Evolutionary conservation across 805 yeast species (phyloP).

Genomic region (Candida orba): DNA sequence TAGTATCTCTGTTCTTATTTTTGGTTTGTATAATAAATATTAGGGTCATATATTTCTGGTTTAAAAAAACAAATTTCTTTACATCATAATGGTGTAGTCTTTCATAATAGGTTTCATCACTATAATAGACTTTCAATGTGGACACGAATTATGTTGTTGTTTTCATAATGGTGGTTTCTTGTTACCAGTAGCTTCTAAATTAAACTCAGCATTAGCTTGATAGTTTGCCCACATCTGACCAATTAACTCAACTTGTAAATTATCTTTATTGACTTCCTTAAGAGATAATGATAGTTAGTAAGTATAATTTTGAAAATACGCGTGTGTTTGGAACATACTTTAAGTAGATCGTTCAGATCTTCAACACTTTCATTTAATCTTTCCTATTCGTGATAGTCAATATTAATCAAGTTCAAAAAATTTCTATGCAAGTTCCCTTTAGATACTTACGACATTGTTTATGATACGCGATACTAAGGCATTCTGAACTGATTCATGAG

Average conservation of each 20-base stretch:
- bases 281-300: neutral
- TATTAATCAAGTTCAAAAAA: neutral
- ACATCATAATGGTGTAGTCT: neutral
- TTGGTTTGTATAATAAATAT: slow-evolving; percentile 1
- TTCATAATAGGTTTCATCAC: neutral
- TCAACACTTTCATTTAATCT: slow-evolving; percentile 64
- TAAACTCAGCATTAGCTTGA: slow-evolving; percentile 60
- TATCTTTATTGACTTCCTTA: slow-evolving; percentile 51
- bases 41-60: neutral
- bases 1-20: neutral
- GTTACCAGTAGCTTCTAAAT: slow-evolving; percentile 58
- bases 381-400: slow-evolving; percentile 34
- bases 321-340: slow-evolving; percentile 22
- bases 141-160: too few relatives aligned
- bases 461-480: slow-evolving; percentile 72
- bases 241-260: slow-evolving; percentile 62
- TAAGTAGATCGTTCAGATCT: slow-evolving; percentile 53
- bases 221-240: slow-evolving; percentile 79
- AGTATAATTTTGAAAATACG: slow-evolving; percentile 4
- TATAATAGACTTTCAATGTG: neutral
- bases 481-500: slow-evolving; percentile 76
- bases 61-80: neutral
- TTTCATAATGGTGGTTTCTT: slow-evolving; percentile 42
- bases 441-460: slow-evolving; percentile 57
- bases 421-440: too few relatives aligned